Base-by-base conservation (phyloP, 2,329 filamentous ascomycete genomes). In the Emmonsiellopsis sp. region DNA sequence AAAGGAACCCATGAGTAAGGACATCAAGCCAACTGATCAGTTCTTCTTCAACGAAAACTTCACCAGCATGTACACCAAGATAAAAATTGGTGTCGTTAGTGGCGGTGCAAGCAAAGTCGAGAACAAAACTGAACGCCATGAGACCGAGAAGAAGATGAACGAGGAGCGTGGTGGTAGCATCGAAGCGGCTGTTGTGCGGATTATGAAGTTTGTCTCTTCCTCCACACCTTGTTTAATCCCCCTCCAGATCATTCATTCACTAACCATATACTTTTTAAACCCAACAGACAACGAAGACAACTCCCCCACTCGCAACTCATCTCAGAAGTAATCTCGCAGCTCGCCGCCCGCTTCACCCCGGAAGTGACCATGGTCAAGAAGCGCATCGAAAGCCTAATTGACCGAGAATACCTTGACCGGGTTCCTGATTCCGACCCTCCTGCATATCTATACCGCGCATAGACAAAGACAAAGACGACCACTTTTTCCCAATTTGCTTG, bases 21-120 rank as follows among this genome's bases (percentile, higher is more conserved):
- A 84, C 2, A 79, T 94, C 56, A 91, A 88, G 61, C 70, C 82
- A 0, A 82, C 82, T 0, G 92, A 97, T 68, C 79, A 73, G 31
- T 97, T 97, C 68, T 78, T 74, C 7, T 95, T 91, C 76, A 96
- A 97, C 65, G 75, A 84, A 34, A 77, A 82, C 11, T 97, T 95
- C 71, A 77, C 82, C 47, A 91, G 87, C 71, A 90, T 88, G 65
- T 84, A 87, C 49, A 79, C 93, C 63, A 89, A 88, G 68, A 88
- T 96, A 71, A 95, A 95, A 69, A 88, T 93, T 17, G 88, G 88
- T 21, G 86, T 93, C 5, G 86, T 95, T 60, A 87, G 78, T 50
- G 71, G 82, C 49, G 82, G 84, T 1, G 81, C 85, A 14, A 94
- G 89, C 66, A 93, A 89, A 71, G 87, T 95, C 0, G 92, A 97